Base-by-base conservation (phyloP, 352 stramenopile genomes). In the Phytopythium aichiense region DNA sequence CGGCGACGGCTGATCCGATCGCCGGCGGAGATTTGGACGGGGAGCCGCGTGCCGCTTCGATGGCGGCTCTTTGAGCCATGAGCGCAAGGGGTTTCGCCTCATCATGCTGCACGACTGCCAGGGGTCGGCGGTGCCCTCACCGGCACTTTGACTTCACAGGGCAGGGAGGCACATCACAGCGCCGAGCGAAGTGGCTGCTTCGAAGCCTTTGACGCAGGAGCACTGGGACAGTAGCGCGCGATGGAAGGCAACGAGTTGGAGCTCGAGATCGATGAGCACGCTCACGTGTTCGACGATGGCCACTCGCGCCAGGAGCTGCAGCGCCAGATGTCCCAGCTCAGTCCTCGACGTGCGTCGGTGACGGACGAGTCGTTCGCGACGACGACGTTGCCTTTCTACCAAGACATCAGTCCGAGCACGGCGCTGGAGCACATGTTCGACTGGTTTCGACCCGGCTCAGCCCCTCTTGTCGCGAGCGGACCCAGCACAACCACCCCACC, bases 351-450 rank as follows among this genome's bases (percentile, higher is more conserved):
- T 4, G 33, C 28, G 5, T 43, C 38, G 33, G 57, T 55, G 13
- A 64, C 61, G 23, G 60, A 63, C 22, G 59, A 54, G 22, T 56
- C 62, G 7, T 64, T 71, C 12, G 65, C 69, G 22, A 77, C 73
- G 12, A 82, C 73, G 51, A 80, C 69, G 54, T 51, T 85, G 49
- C 76, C 69, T 51, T 84, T 85, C 61, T 84, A 78, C 51, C 66
- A 88, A 63, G 67, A 85, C 40, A 83, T 85, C 31, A 73, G 71
- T 16, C 76, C 76, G 7, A 76, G 64, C 22, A 64, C 51, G 52
- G 78, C 78, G 7, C 53, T 88, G 15, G 56, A 77, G 30, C 68
- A 68, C 20, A 66, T 88, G 12, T 85, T 84, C 42, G 60, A 71
- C 8, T 74, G 63, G 67, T 88, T 88, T 46, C 57, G 71, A 22